phyloP scores from a whole-genome alignment of 2,329 filamentous ascomycete genomes.

The Fusarium stilboides region DNA sequence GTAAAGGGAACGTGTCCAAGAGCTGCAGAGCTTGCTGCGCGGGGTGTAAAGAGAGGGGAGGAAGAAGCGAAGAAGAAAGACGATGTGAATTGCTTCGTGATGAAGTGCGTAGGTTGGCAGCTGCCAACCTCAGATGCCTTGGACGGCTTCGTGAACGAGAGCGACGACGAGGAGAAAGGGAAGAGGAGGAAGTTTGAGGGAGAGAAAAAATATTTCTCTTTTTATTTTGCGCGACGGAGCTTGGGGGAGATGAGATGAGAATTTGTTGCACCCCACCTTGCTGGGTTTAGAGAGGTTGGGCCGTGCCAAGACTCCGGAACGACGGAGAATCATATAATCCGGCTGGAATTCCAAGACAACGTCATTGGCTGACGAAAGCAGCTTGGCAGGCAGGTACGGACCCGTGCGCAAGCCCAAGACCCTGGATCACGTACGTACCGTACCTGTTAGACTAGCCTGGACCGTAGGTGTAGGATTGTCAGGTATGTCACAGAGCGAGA shows the following conservation, averaged over 20 bases:
- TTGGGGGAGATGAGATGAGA: conserved; percentile 50
- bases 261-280: conserved; percentile 52
- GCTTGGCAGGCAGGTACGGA: conserved; percentile 27
- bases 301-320: conserved; percentile 32
- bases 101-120: conserved; percentile 57
- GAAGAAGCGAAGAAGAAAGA: conserved; percentile 68
- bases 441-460: too few relatives aligned
- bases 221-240: conserved; percentile 48
- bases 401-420: conserved; percentile 28
- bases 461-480: not conserved
- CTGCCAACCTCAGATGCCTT: conserved; percentile 58
- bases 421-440: conserved; percentile 23
- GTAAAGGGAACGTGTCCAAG: conserved; percentile 63
- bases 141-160: conserved; percentile 49
- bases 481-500: conserved; percentile 21
- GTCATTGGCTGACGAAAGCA: conserved; percentile 50
- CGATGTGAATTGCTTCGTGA: conserved; percentile 61
- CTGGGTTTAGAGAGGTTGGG: conserved; percentile 48
- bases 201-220: conserved; percentile 41
- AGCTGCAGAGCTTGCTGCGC: conserved; percentile 79
- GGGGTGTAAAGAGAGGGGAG: conserved; percentile 61
- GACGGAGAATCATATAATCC: conserved; percentile 38
- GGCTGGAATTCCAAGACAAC: conserved; percentile 23
- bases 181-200: conserved; percentile 23
- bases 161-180: conserved; percentile 42